Percentiles rank a stretch among this genome's conserved stretches.
Conservation (phyloP, 805 yeast species). For the Torulaspora quercuum region DNA sequence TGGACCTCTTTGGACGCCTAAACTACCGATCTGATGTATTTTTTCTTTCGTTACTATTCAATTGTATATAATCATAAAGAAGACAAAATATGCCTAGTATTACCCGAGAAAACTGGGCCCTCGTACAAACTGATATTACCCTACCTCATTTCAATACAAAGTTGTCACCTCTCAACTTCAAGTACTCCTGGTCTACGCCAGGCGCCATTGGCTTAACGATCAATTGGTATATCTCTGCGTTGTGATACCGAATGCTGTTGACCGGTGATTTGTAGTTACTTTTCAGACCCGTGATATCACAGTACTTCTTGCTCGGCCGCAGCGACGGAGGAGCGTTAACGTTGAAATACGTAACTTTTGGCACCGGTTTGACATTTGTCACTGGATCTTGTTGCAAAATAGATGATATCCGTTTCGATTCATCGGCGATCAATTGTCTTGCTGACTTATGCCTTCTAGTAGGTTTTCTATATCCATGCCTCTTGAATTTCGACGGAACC, state of each 20-base stretch:
- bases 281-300: conserved; percentile 89
- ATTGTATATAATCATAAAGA: neutral
- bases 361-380: conserved; percentile 33
- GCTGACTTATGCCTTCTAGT: conserved; percentile 67
- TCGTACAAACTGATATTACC: too few species aligned
- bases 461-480: conserved; percentile 48
- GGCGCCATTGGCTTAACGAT: conserved; percentile 74
- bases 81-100: too few species aligned
- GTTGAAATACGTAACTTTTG: conserved; percentile 64
- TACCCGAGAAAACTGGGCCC: too few species aligned
- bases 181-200: conserved; percentile 89
- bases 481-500: conserved; percentile 55
- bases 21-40: neutral
- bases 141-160: conserved; percentile 58
- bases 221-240: conserved; percentile 76
- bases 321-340: conserved; percentile 85
- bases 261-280: conserved; percentile 74
- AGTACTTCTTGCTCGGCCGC: conserved; percentile 75
- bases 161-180: conserved; percentile 83
- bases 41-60: too few species aligned
- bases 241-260: conserved; percentile 71
- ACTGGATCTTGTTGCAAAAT: conserved; percentile 11
- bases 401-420: conserved; percentile 57
- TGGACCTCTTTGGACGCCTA: neutral
- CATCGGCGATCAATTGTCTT: conserved; percentile 73